These are phyloP conservation scores for Protomyces inouyei DNA, from an alignment of 1,139 yeast genomes.

Conservation along the genomic window DNA sequence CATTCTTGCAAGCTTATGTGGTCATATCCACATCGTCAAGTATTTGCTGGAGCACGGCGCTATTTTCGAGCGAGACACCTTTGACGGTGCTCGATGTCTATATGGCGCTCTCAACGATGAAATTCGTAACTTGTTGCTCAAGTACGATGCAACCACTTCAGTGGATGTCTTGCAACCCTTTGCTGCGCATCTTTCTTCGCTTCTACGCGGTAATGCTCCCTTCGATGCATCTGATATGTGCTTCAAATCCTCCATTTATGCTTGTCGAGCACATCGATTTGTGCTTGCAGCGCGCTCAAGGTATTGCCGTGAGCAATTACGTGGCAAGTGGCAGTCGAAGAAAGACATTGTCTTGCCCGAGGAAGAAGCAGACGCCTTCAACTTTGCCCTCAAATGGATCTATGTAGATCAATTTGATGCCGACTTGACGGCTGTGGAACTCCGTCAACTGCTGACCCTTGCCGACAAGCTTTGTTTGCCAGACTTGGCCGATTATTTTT, in stretches of 20 bases:
- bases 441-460: conserved; percentile 38
- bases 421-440: conserved; percentile 38
- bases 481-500: conserved; percentile 41
- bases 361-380: conserved; percentile 39
- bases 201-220: conserved; percentile 38
- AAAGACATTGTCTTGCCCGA: conserved; percentile 32
- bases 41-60: conserved; percentile 64
- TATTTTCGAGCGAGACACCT: conserved; percentile 69
- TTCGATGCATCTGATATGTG: conserved; percentile 11
- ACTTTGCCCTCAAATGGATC: conserved; percentile 48
- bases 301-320: conserved; percentile 36
- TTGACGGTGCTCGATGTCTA: conserved; percentile 72
- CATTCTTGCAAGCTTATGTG: conserved; percentile 42
- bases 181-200: conserved; percentile 60
- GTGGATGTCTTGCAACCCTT: conserved; percentile 69
- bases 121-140: conserved; percentile 55
- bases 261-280: conserved; percentile 40
- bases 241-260: conserved; percentile 2
- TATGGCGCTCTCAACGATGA: conserved; percentile 70
- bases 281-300: conserved; percentile 42
- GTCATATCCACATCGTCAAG: conserved; percentile 43
- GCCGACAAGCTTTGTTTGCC: conserved; percentile 43
- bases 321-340: conserved; percentile 33
- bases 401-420: conserved; percentile 48
- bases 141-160: conserved; percentile 62